Base-by-base conservation (phyloP, 352 stramenopile genomes). In the Phytopythium oedochilum region DNA sequence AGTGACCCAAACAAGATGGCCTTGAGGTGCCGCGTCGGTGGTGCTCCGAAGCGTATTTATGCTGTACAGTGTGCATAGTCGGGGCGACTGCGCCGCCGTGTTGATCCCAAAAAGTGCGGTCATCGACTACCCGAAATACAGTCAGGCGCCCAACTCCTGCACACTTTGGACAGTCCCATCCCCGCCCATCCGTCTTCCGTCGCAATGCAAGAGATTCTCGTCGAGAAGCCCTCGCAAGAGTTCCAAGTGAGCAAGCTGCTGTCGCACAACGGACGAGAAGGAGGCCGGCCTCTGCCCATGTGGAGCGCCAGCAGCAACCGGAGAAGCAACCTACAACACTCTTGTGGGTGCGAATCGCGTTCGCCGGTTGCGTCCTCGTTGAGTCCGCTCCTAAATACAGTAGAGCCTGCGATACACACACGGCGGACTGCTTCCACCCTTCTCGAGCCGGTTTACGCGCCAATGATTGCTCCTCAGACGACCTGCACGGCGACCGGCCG, bases 91-190 rank as follows among this genome's bases (percentile, higher is more conserved):
- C 23, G 32, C 31, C 47, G 25, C 28, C 53, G 11, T 34, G 12
- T 26, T 45, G 42, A 45, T 38, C 53, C 53, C 53, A 59, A 59
- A 57, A 42, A 48, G 29, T 50, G 42, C 11, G 40, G 18, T 14
- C 34, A 15, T 32, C 38, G 52, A 49, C 40, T 57, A 40, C 53
- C 53, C 53, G 53, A 59, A 59, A 59, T 59, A 59, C n/a, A n/a
- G 20, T 50, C 29, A 17, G 23, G 18, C n/a, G 44, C 17, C 44
- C 44, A 26, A 51, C 18, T 36, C 26, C 44, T 51, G 44, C 44
- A 51, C 44, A n/a, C n/a, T n/a, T n/a, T n/a, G n/a, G n/a, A n/a
- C 17, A 20, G 42, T 20, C 39, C 39, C 39, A 45, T 45, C 39
- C 10, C 39, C 20, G 20, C 20, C 38, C 38, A n/a, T 45, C 38